A percentile compares a stretch with the other conserved stretches of the same genome.
Evolutionary conservation across 2,329 filamentous ascomycete species (phyloP).

Genomic region (Sarocladium oryzae): DNA sequence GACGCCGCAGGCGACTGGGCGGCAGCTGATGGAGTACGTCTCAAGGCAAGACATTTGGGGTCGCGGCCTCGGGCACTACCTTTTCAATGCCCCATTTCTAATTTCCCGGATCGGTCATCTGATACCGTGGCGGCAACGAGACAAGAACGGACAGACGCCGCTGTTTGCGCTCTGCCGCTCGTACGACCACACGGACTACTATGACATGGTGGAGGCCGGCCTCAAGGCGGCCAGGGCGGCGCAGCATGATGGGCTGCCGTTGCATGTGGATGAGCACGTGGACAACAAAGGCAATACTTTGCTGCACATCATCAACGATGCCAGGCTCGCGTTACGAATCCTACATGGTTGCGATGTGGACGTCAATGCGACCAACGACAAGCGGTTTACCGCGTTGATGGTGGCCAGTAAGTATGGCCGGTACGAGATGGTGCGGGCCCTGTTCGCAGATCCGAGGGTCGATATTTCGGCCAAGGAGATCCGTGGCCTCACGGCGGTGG

Average conservation of each 20-base stretch:
- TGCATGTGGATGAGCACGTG: constrained; percentile 89
- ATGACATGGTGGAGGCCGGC: constrained; percentile 78
- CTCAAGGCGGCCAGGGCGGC: constrained; percentile 65
- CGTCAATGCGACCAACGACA: constrained; percentile 92
- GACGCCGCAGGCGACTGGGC: constrained; percentile 46
- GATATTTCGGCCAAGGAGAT: constrained; percentile 79
- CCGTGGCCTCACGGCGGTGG: constrained; percentile 85
- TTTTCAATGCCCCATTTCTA: constrained; percentile 82
- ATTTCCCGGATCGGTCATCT: constrained; percentile 70
- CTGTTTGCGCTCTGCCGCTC: constrained; percentile 91
- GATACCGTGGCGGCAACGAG: constrained; percentile 82
- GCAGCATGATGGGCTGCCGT: constrained; percentile 70
- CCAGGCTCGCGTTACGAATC: constrained; percentile 66
- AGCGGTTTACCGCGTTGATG: constrained; percentile 92
- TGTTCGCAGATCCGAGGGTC: constrained; percentile 83
- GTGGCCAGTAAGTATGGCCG: constrained; percentile 97
- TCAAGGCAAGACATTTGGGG: constrained; percentile 74
- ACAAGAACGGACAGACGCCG: constrained; percentile 97
- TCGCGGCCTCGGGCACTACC: constrained; percentile 87
- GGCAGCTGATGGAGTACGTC: constrained; percentile 61
- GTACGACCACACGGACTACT: constrained; percentile 87
- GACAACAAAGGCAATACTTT: constrained; percentile 91
- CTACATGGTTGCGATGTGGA: constrained; percentile 86
- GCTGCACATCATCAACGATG: constrained; percentile 90
- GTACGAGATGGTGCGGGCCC: constrained; percentile 81